Conservation (phyloP, 179 eudicot species). For the Corrigiola litoralis region DNA sequence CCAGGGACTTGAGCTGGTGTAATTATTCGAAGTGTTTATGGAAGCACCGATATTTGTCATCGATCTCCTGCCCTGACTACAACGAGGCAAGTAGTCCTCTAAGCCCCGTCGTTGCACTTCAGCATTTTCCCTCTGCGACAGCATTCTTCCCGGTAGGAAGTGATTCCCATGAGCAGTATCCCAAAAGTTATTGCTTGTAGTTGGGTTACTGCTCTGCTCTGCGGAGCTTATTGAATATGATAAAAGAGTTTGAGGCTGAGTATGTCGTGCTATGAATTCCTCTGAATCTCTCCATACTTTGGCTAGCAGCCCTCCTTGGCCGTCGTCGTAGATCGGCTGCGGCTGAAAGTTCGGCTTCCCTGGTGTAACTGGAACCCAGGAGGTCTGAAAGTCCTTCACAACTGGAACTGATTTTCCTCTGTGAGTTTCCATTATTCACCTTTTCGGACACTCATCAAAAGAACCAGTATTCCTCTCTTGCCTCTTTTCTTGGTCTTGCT, state of each 20-base stretch:
- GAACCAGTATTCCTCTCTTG: not conserved
- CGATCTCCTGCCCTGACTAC: constrained; percentile 24
- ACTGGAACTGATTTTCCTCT: constrained; percentile 29
- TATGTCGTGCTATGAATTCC: constrained; percentile 16
- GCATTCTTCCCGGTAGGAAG: constrained; percentile 11
- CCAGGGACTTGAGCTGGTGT: constrained; percentile 23
- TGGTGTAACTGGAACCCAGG: constrained; percentile 33
- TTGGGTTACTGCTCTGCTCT: constrained; percentile 7
- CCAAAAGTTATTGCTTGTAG: constrained; percentile 12
- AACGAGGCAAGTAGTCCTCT: constrained; percentile 21
- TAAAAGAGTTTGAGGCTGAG: constrained; percentile 25
- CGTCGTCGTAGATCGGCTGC: constrained; percentile 26
- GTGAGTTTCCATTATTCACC: constrained; percentile 32
- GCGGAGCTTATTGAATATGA: constrained; percentile 24
- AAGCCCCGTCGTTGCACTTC: constrained; percentile 23
- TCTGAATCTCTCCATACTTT: constrained; percentile 17
- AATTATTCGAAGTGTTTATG: not conserved
- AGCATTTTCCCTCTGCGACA: constrained; percentile 11
- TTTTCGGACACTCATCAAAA: constrained; percentile 16
- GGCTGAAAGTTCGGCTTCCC: constrained; percentile 16
- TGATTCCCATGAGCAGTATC: not conserved
- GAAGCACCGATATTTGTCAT: not conserved
- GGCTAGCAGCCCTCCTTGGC: constrained; percentile 4
- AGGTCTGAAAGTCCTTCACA: constrained; percentile 18
- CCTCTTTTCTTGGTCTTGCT: not conserved